phyloP scores from a whole-genome alignment of 1,139 yeast genomes.

The Yamadazyma buinensis region DNA sequence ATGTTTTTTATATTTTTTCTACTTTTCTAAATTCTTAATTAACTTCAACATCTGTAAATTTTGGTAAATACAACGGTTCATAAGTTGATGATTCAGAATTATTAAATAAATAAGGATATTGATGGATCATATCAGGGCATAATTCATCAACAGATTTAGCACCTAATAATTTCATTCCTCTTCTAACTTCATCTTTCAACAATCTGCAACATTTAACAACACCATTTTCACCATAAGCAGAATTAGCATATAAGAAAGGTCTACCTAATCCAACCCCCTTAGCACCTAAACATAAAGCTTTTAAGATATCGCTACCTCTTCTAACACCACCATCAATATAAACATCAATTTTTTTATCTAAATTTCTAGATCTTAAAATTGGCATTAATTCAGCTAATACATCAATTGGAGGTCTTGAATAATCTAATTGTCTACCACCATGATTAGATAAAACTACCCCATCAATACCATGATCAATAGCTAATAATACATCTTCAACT shows the following conservation, averaged over 20 bases:
- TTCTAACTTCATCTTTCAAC: slow-evolving; percentile 41
- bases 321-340: slow-evolving; percentile 54
- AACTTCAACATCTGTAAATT: slow-evolving; percentile 8
- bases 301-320: slow-evolving; percentile 51
- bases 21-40: neutral
- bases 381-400: slow-evolving; percentile 46
- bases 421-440: slow-evolving; percentile 55
- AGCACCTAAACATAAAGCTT: slow-evolving; percentile 55
- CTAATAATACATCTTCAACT: slow-evolving; percentile 47
- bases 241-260: slow-evolving; percentile 44
- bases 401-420: slow-evolving; percentile 45
- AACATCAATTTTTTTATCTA: slow-evolving; percentile 38
- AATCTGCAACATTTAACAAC: slow-evolving; percentile 41
- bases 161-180: slow-evolving; percentile 45
- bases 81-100: slow-evolving; percentile 5
- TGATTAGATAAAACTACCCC: slow-evolving; percentile 54
- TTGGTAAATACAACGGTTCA: slow-evolving; percentile 14
- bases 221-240: slow-evolving; percentile 49
- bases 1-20: neutral
- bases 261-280: slow-evolving; percentile 53
- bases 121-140: slow-evolving; percentile 17
- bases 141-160: slow-evolving; percentile 37
- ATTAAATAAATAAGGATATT: slow-evolving; percentile 13
- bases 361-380: slow-evolving; percentile 29
- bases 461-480: slow-evolving; percentile 42